Percentiles rank a stretch among this genome's conserved stretches.
Conservation (phyloP, 306 rosid species). For the Pterocarpus macrocarpus region DNA sequence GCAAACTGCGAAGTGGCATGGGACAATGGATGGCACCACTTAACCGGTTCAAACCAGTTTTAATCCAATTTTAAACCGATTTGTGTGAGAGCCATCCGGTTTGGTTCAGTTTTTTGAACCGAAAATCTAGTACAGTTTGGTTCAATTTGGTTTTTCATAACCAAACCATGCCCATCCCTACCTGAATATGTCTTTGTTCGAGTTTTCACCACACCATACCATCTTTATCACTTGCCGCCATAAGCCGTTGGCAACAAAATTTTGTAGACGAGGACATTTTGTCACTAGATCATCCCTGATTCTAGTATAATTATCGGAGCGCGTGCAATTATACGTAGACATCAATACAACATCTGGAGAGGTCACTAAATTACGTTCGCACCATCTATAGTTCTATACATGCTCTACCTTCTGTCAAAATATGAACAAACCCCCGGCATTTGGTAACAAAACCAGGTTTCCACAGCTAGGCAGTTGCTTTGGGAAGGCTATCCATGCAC, state of each 20-base stretch:
- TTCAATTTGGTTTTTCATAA: no score
- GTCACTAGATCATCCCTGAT: neutral
- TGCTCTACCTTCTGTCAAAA: slow-evolving; percentile 17
- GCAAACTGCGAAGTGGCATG: no score
- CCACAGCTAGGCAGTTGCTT: slow-evolving; percentile 12
- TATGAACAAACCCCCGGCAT: neutral
- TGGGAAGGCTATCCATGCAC: slow-evolving; percentile 11
- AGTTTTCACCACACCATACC: no score
- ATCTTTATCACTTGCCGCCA: neutral
- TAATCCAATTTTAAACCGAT: no score
- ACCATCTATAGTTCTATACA: neutral
- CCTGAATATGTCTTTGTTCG: neutral
- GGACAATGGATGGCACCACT: no score
- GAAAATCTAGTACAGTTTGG: no score
- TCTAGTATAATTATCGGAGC: neutral
- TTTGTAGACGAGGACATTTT: neutral
- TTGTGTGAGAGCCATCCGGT: no score
- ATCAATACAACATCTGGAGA: neutral
- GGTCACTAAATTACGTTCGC: no score
- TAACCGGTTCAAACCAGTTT: no score
- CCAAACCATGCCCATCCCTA: neutral
- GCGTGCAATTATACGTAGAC: neutral
- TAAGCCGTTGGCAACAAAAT: neutral
- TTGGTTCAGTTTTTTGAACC: no score
- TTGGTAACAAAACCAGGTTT: slow-evolving; percentile 15